Conservation (phyloP, 164 flowering plant genomes). For the Sedum album region DNA sequence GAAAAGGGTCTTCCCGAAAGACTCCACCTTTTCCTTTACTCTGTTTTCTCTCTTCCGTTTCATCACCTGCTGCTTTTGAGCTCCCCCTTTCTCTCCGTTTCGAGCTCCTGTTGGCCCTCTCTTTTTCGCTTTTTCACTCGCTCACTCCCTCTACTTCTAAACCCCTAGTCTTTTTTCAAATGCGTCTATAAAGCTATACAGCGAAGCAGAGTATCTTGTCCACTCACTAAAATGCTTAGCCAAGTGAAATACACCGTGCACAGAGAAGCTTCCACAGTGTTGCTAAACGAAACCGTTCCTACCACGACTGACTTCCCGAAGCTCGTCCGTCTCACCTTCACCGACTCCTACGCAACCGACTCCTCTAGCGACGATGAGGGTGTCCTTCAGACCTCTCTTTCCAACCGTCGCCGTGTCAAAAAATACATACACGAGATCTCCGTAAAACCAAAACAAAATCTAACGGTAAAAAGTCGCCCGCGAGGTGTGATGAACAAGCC, state of each 20-base stretch:
- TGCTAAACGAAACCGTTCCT: conserved; percentile 1
- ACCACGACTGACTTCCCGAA: conserved; percentile 13
- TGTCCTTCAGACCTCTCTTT: not conserved
- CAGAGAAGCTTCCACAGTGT: conserved; percentile 19
- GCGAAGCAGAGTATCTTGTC: not conserved
- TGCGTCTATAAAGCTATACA: conserved; percentile 15
- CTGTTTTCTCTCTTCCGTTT: not conserved
- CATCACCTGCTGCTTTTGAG: not conserved
- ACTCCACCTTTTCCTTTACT: not conserved
- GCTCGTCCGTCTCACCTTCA: conserved; percentile 45
- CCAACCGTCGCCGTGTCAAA: conserved; percentile 39
- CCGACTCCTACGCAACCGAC: conserved; percentile 67
- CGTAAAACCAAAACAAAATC: conserved; percentile 13
- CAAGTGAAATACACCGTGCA: conserved; percentile 43
- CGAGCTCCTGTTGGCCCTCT: not conserved
- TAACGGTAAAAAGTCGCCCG: too few species aligned
- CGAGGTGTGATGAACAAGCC: too few species aligned
- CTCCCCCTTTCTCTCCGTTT: not conserved
- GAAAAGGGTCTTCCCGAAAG: conserved; percentile 7
- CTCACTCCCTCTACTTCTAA: not conserved
- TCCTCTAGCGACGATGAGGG: conserved; percentile 62
- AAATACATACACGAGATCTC: conserved; percentile 47
- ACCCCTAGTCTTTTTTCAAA: conserved; percentile 7
- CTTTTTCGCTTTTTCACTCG: not conserved
- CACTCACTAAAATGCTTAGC: conserved; percentile 11